These are phyloP conservation scores for Picea engelmannii DNA, from an alignment of 83 land plant genomes.

Conservation along the genomic window DNA sequence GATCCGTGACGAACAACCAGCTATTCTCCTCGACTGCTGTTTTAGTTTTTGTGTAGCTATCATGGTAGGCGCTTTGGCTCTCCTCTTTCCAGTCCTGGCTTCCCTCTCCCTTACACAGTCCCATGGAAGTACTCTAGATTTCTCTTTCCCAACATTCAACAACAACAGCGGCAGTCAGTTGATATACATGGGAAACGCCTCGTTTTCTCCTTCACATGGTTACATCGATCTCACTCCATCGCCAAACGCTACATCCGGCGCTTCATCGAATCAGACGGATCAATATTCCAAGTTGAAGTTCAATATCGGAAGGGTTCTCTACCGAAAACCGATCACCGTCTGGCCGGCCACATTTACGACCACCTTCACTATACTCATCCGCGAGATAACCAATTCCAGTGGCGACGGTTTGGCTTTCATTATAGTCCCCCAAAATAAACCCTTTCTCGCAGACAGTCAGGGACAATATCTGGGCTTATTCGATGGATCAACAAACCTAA, in stretches of 20 bases:
- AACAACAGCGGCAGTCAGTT: constrained; percentile 10
- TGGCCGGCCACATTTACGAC: constrained; percentile 38
- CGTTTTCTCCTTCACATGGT: constrained; percentile 11
- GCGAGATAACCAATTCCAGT: background rate
- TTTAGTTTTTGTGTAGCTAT: too few species aligned
- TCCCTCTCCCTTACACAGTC: too few species aligned
- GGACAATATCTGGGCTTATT: constrained; percentile 28
- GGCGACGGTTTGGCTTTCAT: too few species aligned
- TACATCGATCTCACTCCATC: constrained; percentile 16
- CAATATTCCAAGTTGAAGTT: background rate
- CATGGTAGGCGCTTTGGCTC: too few species aligned
- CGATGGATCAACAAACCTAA: constrained; percentile 15
- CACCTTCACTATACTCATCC: constrained; percentile 25
- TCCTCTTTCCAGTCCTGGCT: too few species aligned
- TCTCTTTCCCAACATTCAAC: constrained; percentile 20
- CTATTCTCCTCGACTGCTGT: too few species aligned
- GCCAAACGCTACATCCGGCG: too few species aligned
- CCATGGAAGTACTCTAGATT: background rate
- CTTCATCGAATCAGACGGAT: too few species aligned
- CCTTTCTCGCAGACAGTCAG: constrained; percentile 13
- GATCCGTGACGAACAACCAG: too few species aligned
- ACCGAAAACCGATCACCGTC: constrained; percentile 12
- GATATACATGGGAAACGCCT: constrained; percentile 16
- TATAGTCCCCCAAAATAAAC: background rate
- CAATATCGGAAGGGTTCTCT: constrained; percentile 24